phyloP scores from a whole-genome alignment of 2,329 filamentous ascomycete genomes.

The Hypoxylon sp. region DNA sequence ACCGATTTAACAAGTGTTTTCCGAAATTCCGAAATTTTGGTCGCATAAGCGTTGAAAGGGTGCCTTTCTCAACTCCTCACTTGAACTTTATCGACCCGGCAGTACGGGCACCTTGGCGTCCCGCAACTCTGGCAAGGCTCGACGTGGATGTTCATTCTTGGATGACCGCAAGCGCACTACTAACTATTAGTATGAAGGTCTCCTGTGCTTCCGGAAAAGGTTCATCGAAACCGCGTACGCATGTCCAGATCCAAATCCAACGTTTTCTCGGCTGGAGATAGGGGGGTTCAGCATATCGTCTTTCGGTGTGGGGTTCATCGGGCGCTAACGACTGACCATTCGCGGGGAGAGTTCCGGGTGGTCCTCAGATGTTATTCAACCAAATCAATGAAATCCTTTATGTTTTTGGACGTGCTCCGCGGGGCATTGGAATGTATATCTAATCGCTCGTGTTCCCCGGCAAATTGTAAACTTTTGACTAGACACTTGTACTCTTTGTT shows the following conservation, averaged over 20 bases:
- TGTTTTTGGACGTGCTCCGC: too few relatives aligned
- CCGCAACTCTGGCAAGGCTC: constrained; percentile 19
- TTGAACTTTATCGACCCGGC: constrained; percentile 18
- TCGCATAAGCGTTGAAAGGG: neutral
- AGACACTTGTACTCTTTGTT: too few relatives aligned
- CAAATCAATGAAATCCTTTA: too few relatives aligned
- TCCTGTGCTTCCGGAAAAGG: neutral
- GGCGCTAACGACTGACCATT: too few relatives aligned
- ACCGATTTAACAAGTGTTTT: too few relatives aligned
- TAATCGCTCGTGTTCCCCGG: too few relatives aligned
- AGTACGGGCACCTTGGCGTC: constrained; percentile 15
- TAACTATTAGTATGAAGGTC: constrained; percentile 1
- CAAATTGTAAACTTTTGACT: too few relatives aligned
- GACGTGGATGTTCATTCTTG: constrained; percentile 19
- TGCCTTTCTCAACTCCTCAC: neutral
- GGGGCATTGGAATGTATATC: too few relatives aligned
- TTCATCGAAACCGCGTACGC: constrained; percentile 2
- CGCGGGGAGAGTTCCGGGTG: too few relatives aligned
- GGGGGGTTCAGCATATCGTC: neutral
- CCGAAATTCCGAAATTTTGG: neutral
- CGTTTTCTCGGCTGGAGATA: constrained; percentile 12
- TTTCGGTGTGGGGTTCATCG: too few relatives aligned
- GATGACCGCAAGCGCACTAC: constrained; percentile 25
- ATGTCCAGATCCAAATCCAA: constrained; percentile 23
- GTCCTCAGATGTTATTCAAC: too few relatives aligned